Conservation (phyloP, 2,329 filamentous ascomycete species). For the Penicillium crustosum region DNA sequence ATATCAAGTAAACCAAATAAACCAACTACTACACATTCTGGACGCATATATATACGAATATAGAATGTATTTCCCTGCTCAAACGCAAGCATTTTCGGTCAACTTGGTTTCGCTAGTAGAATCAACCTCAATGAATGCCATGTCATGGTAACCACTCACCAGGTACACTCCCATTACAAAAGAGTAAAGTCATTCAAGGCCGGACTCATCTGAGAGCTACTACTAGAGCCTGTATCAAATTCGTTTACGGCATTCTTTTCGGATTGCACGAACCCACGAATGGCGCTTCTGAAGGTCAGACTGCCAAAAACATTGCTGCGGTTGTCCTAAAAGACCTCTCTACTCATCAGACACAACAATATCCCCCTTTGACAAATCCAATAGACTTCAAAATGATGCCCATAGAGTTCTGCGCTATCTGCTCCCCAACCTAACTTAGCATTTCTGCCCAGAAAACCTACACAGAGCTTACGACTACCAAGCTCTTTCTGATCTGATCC, state of each 20-base stretch:
- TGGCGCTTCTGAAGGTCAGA: not conserved
- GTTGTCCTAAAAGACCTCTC: not conserved
- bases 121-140: not conserved
- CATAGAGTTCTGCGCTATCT: conserved; percentile 1
- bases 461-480: not conserved
- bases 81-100: not conserved
- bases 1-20: no score
- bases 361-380: not conserved
- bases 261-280: not conserved
- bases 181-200: not conserved
- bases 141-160: not conserved
- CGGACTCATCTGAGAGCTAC: not conserved
- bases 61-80: no score
- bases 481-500: not conserved
- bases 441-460: not conserved
- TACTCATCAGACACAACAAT: not conserved
- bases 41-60: not conserved
- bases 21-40: no score
- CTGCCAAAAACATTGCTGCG: no score
- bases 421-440: not conserved
- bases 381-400: not conserved
- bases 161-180: not conserved
- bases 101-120: not conserved
- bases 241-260: not conserved
- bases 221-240: not conserved